A percentile compares a stretch with the other conserved stretches of the same genome.
phyloP scores from a whole-genome alignment of 495 filamentous ascomycete species.

The Lentithecium fluviatile region DNA sequence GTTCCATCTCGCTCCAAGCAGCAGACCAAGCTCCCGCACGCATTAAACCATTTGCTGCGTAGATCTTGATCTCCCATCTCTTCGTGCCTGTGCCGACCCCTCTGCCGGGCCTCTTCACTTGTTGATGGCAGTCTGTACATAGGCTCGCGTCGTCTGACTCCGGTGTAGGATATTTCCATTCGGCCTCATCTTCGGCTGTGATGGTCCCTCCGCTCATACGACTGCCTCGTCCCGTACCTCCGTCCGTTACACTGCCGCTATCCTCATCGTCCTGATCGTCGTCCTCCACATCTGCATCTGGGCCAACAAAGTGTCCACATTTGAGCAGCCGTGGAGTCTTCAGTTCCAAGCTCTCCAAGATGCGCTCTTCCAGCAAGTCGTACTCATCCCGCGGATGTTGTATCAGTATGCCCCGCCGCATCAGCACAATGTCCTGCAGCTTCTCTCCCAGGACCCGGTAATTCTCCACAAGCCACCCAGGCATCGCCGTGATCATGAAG shows the following conservation, averaged over 20 bases:
- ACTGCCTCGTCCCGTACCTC: conserved; percentile 41
- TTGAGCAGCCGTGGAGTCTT: conserved; percentile 69
- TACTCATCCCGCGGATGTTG: conserved; percentile 89
- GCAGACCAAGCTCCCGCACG: conserved; percentile 86
- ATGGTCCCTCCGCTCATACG: conserved; percentile 39
- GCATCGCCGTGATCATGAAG: conserved; percentile 51
- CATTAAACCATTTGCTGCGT: conserved; percentile 92
- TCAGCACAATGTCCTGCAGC: conserved; percentile 65
- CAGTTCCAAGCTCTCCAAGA: conserved; percentile 85
- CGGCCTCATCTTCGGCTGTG: conserved; percentile 36
- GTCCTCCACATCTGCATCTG: conserved; percentile 11
- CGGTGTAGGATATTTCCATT: conserved; percentile 21
- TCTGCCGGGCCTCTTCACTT: conserved; percentile 27
- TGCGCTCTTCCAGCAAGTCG: conserved; percentile 84
- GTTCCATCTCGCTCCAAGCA: conserved; percentile 96
- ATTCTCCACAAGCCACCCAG: conserved; percentile 61
- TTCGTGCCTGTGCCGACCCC: conserved; percentile 41
- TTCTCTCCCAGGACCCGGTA: conserved; percentile 77
- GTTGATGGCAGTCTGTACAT: conserved; percentile 39
- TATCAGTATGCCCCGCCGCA: conserved; percentile 81
- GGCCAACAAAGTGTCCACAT: conserved; percentile 64
- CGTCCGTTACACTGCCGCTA: conserved; percentile 10
- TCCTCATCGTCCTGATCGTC: conserved; percentile 30
- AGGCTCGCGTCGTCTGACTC: conserved; percentile 29
- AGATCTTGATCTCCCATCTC: conserved; percentile 84